Base-by-base conservation (phyloP, 345 rosid genomes). In the Populus alba region DNA sequence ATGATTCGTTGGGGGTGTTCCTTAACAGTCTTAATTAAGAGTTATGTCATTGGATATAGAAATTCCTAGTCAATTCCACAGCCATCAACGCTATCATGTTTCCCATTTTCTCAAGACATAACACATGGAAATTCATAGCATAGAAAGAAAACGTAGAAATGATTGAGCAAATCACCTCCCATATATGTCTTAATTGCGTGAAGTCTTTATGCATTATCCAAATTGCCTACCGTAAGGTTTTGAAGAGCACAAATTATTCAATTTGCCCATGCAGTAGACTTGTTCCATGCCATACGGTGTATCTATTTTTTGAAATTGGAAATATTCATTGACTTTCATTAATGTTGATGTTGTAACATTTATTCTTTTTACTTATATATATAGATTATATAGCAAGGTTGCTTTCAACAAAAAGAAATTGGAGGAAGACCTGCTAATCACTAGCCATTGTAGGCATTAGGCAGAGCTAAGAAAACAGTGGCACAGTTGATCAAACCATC, bases 401-500 rank as follows among this genome's bases (percentile, higher is more conserved):
- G 65, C 29, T 59, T 23, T 59, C 65, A 10, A 23, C 6, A n/a
- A 23, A 67, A 35, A 6, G 47, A 67, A 33, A 67, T 1, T 6
- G 59, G 20, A 29, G 23, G 35, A 18, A 23, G 45, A 41, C 45
- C 3, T 10, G 45, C 13, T 41, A 45, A 71, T 45, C n/a, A 27
- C 35, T 6, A 16, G 33, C 38, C 47, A 39, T 13, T 15, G 31
- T 5, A 25, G 38, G 10, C 61, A 49, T 15, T 0, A 23, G n/a
- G 45, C n/a, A 2, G 6, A 31, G 39, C 35, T 9, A 66, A 47
- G 15, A 59, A 10, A 33, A 39, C 35, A 73, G 78, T 79, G 81
- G 77, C 77, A n/a, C 73, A 74, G 78, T 51, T 79, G 73, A 73
- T 59, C 81, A 79, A 79, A 73, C 73, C 25, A 27, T 43, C n/a